phyloP scores from a whole-genome alignment of 306 rosid genomes.

The Inga laurina region DNA sequence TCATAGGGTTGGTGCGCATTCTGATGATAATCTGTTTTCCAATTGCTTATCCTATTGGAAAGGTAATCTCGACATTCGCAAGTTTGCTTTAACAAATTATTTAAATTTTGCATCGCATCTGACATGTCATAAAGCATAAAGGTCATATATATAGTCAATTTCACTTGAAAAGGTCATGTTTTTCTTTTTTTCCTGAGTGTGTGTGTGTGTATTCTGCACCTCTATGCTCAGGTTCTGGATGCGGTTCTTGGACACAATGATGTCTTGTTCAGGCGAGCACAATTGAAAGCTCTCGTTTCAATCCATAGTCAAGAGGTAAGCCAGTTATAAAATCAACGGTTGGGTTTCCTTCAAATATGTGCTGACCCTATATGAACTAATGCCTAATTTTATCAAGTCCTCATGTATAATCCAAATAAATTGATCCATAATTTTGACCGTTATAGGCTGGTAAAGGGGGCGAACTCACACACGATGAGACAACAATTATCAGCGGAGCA shows the following conservation, averaged over 20 bases:
- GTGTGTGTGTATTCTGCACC: constrained; percentile 4
- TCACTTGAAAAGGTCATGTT: constrained; percentile 8
- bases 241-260: constrained; percentile 79
- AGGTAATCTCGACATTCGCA: constrained; percentile 48
- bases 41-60: constrained; percentile 80
- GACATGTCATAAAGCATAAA: neutral
- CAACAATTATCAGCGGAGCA: constrained; percentile 94
- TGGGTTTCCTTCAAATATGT: too few relatives aligned
- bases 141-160: neutral
- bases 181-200: constrained; percentile 25
- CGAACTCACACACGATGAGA: constrained; percentile 94
- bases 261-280: constrained; percentile 86
- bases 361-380: constrained; percentile 9
- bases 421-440: constrained; percentile 24
- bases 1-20: constrained; percentile 76
- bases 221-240: constrained; percentile 74
- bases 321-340: neutral
- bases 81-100: constrained; percentile 7
- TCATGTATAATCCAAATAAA: constrained; percentile 4
- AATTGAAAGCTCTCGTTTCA: constrained; percentile 88
- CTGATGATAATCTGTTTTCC: constrained; percentile 83
- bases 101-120: constrained; percentile 4
- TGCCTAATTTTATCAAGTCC: constrained; percentile 23
- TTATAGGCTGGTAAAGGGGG: constrained; percentile 96
- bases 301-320: constrained; percentile 87